Conservation (phyloP, 441 rosid genomes). For the Eutrema salsugineum region DNA sequence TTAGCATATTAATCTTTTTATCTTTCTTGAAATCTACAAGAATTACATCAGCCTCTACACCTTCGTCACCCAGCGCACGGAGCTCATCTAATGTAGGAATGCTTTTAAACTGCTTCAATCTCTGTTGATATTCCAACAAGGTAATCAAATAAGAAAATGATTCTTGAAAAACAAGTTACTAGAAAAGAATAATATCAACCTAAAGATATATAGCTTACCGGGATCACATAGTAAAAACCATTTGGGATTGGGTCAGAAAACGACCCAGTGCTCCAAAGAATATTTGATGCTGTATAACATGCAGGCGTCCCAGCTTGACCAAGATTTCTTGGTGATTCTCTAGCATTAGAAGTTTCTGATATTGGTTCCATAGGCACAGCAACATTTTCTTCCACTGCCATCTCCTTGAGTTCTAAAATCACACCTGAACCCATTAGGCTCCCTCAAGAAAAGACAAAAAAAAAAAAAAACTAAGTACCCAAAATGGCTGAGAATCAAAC, state of each 20-base stretch:
- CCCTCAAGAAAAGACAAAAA: not conserved
- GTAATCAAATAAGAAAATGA: not conserved
- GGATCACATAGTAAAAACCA: conserved; percentile 77
- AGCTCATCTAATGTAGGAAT: conserved; percentile 81
- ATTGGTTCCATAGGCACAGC: conserved; percentile 50
- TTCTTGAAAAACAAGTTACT: not conserved
- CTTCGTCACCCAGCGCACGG: conserved; percentile 52
- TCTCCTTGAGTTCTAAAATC: conserved; percentile 46
- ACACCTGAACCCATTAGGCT: conserved; percentile 56
- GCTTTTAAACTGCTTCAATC: conserved; percentile 54
- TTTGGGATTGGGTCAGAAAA: conserved; percentile 69
- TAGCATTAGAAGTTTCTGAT: conserved; percentile 45
- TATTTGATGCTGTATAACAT: conserved; percentile 71
- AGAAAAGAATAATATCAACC: not conserved
- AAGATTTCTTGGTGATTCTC: conserved; percentile 48
- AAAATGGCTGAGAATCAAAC: not conserved
- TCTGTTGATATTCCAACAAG: conserved; percentile 38
- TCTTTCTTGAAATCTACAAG: conserved; percentile 71
- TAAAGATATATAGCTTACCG: conserved; percentile 43
- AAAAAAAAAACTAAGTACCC: not conserved
- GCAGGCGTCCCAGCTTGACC: conserved; percentile 46
- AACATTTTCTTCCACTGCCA: conserved; percentile 58
- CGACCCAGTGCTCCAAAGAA: conserved; percentile 78
- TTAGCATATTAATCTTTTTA: conserved; percentile 60
- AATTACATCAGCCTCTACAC: conserved; percentile 63